Evolutionary conservation across 1,139 yeast genomes (phyloP), one percentile per base, ranked within the genome.

Genomic region (Candida sanyaensis): DNA sequence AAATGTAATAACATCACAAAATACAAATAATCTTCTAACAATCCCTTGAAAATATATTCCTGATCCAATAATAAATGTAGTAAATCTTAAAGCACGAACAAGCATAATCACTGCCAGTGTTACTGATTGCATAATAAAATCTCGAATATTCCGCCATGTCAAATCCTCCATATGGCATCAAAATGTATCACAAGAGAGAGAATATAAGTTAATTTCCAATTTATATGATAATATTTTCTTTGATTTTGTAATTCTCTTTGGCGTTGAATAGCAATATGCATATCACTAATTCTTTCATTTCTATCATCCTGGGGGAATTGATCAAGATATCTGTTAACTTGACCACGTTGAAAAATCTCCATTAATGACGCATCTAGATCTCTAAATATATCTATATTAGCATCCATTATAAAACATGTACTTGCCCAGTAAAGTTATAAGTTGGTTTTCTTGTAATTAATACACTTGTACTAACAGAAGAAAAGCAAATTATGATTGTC

Each of bases 1-100:
- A 51, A 61, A 70, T 3, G 76, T 68, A 24, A 66, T 58, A 42
- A 63, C 55, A 49, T 68, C 64, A 41, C 71, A 69, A 48, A 64
- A 65, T 37, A 57, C 50, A 42, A 65, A 57, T 12, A 68, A 46
- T 17, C 54, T 43, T 43, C 53, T 50, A 12, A 63, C 43, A 8
- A 59, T 36, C 10, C 53, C 48, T 36, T 54, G 59, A 41, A 62
- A 51, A 45, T 61, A 62, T n/a, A 55, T 42, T 12, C 55, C 53
- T 8, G 63, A 55, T 6, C 64, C 56, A 4, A 64, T 45, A 4
- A 62, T 23, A 46, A 66, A 63, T 45, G 59, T 46, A 27, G 54
- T 29, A 30, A 60, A 45, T 38, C 68, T 43, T 29, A 64, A 45
- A 5, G 59, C 42, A 32, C 57, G 52, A 8, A 59, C 43, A 1